Evolutionary conservation across 1,139 yeast genomes (phyloP), one percentile per base, ranked within the genome.

Genomic region (Blastobotrys serpentis): DNA sequence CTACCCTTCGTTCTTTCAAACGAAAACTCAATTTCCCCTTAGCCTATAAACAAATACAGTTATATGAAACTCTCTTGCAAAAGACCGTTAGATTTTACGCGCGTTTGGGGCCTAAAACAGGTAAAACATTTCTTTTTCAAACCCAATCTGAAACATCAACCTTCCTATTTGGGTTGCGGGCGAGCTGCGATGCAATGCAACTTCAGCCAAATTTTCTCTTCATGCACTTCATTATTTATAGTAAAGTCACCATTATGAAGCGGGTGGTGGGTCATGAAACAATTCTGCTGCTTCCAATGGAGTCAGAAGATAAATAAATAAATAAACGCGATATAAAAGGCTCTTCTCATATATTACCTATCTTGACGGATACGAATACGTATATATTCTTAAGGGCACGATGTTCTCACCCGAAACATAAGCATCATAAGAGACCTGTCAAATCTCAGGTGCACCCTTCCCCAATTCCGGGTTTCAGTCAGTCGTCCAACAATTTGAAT

Each of bases 181-280:
- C 13, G 32, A 29, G 4, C 32, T 29, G 32, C n/a, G 32, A 29
- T 29, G 32, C 32, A 29, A 29, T 29, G 32, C 32, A 29, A n/a
- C n/a, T n/a, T n/a, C n/a, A n/a, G n/a, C n/a, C n/a, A n/a, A n/a
- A n/a, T n/a, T n/a, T n/a, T n/a, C n/a, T n/a, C n/a, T n/a, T n/a
- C n/a, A n/a, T n/a, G n/a, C n/a, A n/a, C n/a, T n/a, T n/a, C n/a
- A n/a, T n/a, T n/a, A n/a, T n/a, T n/a, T n/a, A n/a, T n/a, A n/a
- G n/a, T n/a, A n/a, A n/a, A n/a, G n/a, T n/a, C n/a, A n/a, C n/a
- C n/a, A n/a, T n/a, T n/a, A n/a, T n/a, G n/a, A n/a, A n/a, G n/a
- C n/a, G n/a, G n/a, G n/a, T n/a, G n/a, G 32, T 29, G 32, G 32
- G 32, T 29, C 32, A 29, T 29, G 32, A 29, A 29, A 29, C 32